Conservation (phyloP, 1,139 yeast species). For the Candida smagusa region DNA sequence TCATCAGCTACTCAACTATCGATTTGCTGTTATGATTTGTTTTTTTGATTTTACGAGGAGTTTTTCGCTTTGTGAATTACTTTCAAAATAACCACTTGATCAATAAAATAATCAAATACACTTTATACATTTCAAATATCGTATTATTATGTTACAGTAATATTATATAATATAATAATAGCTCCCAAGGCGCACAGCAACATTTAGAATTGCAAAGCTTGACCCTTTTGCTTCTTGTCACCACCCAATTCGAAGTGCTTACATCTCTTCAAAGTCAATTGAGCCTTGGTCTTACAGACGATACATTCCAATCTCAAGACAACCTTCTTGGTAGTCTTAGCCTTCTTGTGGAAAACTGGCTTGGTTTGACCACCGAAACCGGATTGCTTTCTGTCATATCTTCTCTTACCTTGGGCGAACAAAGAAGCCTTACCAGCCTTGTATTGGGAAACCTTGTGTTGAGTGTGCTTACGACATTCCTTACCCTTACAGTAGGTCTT, state of each 20-base stretch:
- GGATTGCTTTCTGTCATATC: conserved; percentile 99
- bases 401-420: conserved; percentile 99
- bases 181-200: conserved; percentile 1
- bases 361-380: conserved; percentile 99
- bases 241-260: conserved; percentile 99
- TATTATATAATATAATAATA: conserved; percentile 3
- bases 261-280: conserved; percentile 98
- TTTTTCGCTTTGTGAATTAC: neutral
- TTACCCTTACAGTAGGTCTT: conserved; percentile 99
- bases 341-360: conserved; percentile 99
- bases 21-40: neutral
- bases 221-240: conserved; percentile 99
- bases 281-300: conserved; percentile 97
- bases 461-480: conserved; percentile 99
- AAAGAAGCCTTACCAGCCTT: conserved; percentile 99
- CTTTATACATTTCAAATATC: conserved; percentile 2
- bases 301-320: conserved; percentile 99
- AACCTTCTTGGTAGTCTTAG: conserved; percentile 99
- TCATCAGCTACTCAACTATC: conserved; percentile 16
- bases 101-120: neutral
- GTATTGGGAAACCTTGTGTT: conserved; percentile 99
- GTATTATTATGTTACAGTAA: conserved; percentile 5
- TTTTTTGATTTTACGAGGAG: neutral
- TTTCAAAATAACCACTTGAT: neutral
- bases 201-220: conserved; percentile 86